phyloP scores from a whole-genome alignment of 1,284 basidiomycete species.

The Mycena sp. region DNA sequence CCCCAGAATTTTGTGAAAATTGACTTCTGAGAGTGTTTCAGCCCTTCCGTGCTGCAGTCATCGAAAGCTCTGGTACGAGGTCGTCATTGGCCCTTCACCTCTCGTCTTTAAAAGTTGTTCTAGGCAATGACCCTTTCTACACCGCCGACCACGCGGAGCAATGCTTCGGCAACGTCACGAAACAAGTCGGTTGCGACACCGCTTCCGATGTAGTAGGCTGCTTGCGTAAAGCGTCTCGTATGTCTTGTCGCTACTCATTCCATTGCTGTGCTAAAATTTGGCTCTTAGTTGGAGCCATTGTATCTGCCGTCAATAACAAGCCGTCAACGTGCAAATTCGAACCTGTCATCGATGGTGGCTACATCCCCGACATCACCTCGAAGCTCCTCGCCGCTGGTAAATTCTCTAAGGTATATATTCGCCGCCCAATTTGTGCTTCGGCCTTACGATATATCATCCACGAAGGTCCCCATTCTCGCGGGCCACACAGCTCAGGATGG shows the following conservation, averaged over 20 bases:
- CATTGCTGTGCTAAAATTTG: neutral
- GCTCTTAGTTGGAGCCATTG: conserved; percentile 24
- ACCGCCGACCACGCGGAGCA: conserved; percentile 21
- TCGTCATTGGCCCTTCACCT: neutral
- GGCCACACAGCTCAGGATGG: conserved; percentile 30
- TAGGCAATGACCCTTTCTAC: conserved; percentile 26
- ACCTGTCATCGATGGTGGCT: conserved; percentile 27
- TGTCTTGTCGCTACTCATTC: neutral
- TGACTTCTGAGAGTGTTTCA: no score
- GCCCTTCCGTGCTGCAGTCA: conserved; percentile 30
- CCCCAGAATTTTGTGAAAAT: no score
- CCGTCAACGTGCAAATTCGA: conserved; percentile 29
- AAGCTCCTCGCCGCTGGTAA: conserved; percentile 21
- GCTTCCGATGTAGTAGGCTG: conserved; percentile 18
- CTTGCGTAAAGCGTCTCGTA: conserved; percentile 24
- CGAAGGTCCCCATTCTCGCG: conserved; percentile 27
- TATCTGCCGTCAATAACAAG: conserved; percentile 32
- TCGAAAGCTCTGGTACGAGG: conserved; percentile 26
- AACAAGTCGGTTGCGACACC: conserved; percentile 20
- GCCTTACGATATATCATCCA: no score
- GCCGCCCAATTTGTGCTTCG: no score
- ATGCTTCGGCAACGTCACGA: conserved; percentile 26
- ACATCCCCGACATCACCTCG: conserved; percentile 24
- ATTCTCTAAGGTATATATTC: no score
- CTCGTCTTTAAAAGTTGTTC: neutral